Percentiles rank a stretch among this genome's conserved stretches.
These are phyloP conservation scores for Leptographium wingfieldii DNA, from an alignment of 2,329 filamentous ascomycete species.

Conservation along the genomic window DNA sequence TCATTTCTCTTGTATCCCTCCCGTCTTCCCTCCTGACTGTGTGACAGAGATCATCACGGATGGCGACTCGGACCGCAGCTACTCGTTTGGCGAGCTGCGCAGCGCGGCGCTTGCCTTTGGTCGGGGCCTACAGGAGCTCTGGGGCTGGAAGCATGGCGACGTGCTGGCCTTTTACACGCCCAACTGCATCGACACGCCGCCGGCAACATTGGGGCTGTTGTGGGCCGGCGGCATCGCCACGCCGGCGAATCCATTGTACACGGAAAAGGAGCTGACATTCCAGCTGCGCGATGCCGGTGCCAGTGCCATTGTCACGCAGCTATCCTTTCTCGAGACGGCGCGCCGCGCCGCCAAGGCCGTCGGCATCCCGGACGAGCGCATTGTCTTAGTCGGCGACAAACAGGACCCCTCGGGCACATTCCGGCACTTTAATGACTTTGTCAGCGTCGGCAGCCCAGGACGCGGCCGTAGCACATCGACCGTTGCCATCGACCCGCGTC, in stretches of 20 bases:
- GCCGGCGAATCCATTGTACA: constrained; percentile 85
- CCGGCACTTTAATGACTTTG: constrained; percentile 61
- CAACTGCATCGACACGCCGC: constrained; percentile 73
- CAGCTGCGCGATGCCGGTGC: constrained; percentile 71
- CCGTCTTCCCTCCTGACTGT: background rate
- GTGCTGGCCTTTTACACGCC: constrained; percentile 73
- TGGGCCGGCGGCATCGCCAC: constrained; percentile 75
- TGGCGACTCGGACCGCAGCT: constrained; percentile 51
- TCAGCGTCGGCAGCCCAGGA: constrained; percentile 26
- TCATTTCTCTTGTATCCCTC: background rate
- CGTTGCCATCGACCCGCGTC: constrained; percentile 42
- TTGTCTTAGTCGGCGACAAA: constrained; percentile 64
- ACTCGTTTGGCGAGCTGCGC: constrained; percentile 59
- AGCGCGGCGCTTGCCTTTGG: constrained; percentile 62
- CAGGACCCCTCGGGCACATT: constrained; percentile 43
- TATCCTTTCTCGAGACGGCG: constrained; percentile 50
- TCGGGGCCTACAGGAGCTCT: constrained; percentile 59
- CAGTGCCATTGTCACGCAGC: constrained; percentile 63
- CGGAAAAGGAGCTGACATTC: constrained; percentile 67
- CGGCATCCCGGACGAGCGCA: constrained; percentile 57
- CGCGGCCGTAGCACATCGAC: too few species aligned
- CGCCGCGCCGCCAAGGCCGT: constrained; percentile 54
- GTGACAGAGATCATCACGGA: constrained; percentile 63
- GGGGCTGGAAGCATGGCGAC: constrained; percentile 72
- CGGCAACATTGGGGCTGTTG: constrained; percentile 62